Base-by-base conservation (phyloP, 352 stramenopile species). In the Phytophthora ramorum region DNA sequence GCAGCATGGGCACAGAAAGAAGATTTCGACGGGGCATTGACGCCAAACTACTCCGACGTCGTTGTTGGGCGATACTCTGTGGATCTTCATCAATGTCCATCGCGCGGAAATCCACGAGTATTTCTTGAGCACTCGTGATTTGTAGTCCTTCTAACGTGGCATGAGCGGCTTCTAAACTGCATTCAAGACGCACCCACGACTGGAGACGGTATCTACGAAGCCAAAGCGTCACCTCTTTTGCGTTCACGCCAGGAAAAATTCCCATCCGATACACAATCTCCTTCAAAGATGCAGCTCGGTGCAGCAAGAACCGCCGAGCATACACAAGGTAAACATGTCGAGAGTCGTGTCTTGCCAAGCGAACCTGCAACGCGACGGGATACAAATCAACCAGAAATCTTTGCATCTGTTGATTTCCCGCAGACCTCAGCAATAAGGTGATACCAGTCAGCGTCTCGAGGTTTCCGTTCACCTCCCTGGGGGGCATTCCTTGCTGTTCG, bases 71-170 rank as follows among this genome's bases (percentile, higher is more conserved):
- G 8, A 71, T 52, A 37, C 71, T 75, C 19, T 66, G 53, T 19
- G 45, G 55, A 13, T 76, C 62, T 9, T 70, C 64, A 12, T 78
- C 66, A 51, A 73, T 75, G 13, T 73, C 56, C 28, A 79, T 53
- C 13, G 79, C 68, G 40, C 80, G 80, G 26, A 92, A 91, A 62
- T 93, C 83, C 28, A 93, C 75, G 16, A 93, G 76, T 35, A 93
- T 43, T 38, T 93, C 85, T 49, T 85, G 66, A 0, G 75, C 60
- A 45, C 73, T 87, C 28, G 76, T 70, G 35, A 93, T 71, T 5
- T 75, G 59, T 7, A 90, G 57, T 5, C 75, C 61, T 0, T 75
- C 55, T 1, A 91, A 59, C 10, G 79, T 82, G n/a, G 68, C 71
- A 12, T 60, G 53, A 1, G 73, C 70, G 7, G 66, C 70, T 45